phyloP scores from a whole-genome alignment of 2,329 filamentous ascomycete genomes.

The Daldinia eschscholtzii region DNA sequence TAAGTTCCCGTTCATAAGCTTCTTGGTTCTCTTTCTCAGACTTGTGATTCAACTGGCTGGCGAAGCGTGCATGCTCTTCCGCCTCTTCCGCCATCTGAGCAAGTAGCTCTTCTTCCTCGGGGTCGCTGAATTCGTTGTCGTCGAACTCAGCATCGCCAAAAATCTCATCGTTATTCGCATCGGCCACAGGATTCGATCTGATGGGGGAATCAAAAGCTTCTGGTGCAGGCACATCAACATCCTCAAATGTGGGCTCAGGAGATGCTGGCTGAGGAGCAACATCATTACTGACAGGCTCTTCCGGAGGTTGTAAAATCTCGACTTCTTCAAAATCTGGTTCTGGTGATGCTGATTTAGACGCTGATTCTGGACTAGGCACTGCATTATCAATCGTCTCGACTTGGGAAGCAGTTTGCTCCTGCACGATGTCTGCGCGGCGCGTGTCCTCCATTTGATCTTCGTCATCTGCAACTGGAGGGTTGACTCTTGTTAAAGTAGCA shows the following conservation, averaged over 20 bases:
- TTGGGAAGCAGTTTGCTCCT: slow-evolving; percentile 34
- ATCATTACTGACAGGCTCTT: slow-evolving; percentile 38
- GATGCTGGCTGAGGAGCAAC: slow-evolving; percentile 24
- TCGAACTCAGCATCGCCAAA: slow-evolving; percentile 71
- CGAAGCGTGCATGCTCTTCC: slow-evolving; percentile 94
- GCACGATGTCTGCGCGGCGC: slow-evolving; percentile 35
- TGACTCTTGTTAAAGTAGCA: slow-evolving; percentile 42
- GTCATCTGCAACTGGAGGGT: slow-evolving; percentile 39
- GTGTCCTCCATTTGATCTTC: slow-evolving; percentile 29
- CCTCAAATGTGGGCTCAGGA: slow-evolving; percentile 45
- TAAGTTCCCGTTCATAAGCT: slow-evolving; percentile 89
- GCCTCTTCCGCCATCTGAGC: slow-evolving; percentile 88
- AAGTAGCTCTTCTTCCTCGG: slow-evolving; percentile 91
- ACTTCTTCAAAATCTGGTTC: slow-evolving; percentile 53
- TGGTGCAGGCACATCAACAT: slow-evolving; percentile 37
- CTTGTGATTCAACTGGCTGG: slow-evolving; percentile 85
- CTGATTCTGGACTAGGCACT: slow-evolving; percentile 16
- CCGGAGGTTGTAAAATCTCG: slow-evolving; percentile 46
- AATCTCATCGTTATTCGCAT: slow-evolving; percentile 55
- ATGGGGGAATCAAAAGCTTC: slow-evolving; percentile 27
- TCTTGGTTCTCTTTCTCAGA: slow-evolving; percentile 76
- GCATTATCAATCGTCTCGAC: slow-evolving; percentile 25
- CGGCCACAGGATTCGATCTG: slow-evolving; percentile 18
- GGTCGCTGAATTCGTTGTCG: slow-evolving; percentile 81
- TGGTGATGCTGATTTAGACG: slow-evolving; percentile 43